Base-by-base conservation (phyloP, 345 rosid species). In the Dipteronia dyeriana region DNA sequence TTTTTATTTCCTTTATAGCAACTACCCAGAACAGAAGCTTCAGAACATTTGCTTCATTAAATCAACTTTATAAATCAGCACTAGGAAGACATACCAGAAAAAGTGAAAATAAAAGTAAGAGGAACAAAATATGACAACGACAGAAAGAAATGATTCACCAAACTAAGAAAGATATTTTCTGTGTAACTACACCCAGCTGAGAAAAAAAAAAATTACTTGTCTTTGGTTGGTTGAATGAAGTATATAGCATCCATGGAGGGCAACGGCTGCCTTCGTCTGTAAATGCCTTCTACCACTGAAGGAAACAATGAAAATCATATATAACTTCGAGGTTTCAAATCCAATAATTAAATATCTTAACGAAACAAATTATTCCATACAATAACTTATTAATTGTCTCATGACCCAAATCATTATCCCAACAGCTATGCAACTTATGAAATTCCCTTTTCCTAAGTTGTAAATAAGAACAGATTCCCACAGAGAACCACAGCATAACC, bases 231-330 rank as follows among this genome's bases (percentile, higher is more conserved):
- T 77, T 94, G 98, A 82, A 97, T 91, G 75, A 97, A 97, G 86
- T 97, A 94, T 85, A 97, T 90, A 7, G 97, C 99, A 87, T 97
- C 97, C 97, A 91, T 88, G 76, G 97, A 88, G 67, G 99, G 97
- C 75, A 94, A 82, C 25, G 98, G 97, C 82, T 94, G 98, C 82
- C 98, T 89, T 81, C 97, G 83, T 80, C 88, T 89, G 84, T 86
- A 87, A 67, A 97, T 88, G 84, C 94, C 97, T 87, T 97, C 99
- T 65, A 94, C 99, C 96, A 94, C 99, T 97, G 90, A 76, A 84
- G 17, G 47, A 75, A 67, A 85, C 74, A 71, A 73, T 3, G 51
- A 79, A 66, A 75, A 79, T 75, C 3, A 68, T 43, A 41, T 38
- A 41, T 38, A 34, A 60, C 25, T 72, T 41, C 23, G 14, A 14